phyloP scores from a whole-genome alignment of 345 rosid genomes.

The Moricandia arvensis region DNA sequence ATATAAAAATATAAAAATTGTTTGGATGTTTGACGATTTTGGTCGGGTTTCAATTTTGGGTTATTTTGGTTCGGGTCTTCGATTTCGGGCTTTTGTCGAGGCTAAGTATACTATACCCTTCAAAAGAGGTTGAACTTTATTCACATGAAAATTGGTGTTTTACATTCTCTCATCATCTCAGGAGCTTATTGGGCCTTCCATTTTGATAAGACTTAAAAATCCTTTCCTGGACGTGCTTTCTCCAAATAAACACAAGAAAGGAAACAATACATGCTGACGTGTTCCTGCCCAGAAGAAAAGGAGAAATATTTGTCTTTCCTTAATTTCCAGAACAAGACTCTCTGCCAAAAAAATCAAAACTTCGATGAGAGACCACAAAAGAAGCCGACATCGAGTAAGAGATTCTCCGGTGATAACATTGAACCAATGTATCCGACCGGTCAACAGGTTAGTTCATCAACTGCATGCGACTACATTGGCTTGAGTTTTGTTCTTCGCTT shows the following conservation, averaged over 20 bases:
- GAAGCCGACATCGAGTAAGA: slow-evolving; percentile 2
- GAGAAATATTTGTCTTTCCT: neutral
- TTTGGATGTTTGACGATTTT: too few relatives aligned
- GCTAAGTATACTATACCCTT: neutral
- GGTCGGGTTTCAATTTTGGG: too few relatives aligned
- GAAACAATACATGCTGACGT: neutral
- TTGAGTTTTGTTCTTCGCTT: slow-evolving; percentile 15
- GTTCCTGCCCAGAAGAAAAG: neutral
- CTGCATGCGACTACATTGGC: slow-evolving; percentile 28
- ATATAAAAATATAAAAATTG: too few relatives aligned
- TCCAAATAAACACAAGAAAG: neutral
- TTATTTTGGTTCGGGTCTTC: too few relatives aligned
- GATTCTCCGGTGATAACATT: slow-evolving; percentile 5
- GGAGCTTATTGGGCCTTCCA: slow-evolving; percentile 3
- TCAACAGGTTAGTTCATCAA: slow-evolving; percentile 26
- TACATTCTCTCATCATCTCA: neutral
- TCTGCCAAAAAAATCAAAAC: neutral
- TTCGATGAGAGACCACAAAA: slow-evolving; percentile 5
- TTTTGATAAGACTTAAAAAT: neutral
- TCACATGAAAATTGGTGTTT: neutral
- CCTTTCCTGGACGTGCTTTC: neutral
- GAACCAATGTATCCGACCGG: slow-evolving; percentile 20
- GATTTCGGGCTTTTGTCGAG: too few relatives aligned
- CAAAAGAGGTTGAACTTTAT: neutral
- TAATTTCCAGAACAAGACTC: neutral